Evolutionary conservation across 2,329 filamentous ascomycete genomes (phyloP).

Genomic region (Aciculosporium take): DNA sequence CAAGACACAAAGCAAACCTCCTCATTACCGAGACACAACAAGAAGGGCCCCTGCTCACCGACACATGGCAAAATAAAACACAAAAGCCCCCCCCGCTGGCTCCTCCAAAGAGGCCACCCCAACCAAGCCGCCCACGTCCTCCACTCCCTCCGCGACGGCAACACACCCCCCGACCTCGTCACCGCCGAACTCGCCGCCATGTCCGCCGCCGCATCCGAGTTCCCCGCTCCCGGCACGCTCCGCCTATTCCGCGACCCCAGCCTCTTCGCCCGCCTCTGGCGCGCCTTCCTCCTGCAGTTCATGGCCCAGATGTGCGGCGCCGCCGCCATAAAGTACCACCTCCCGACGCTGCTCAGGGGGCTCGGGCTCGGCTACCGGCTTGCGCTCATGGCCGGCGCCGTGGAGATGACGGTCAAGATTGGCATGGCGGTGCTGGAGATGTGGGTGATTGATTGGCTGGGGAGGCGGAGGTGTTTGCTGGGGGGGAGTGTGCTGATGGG

Average conservation of each 20-base stretch:
- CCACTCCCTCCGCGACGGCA: constrained; percentile 33
- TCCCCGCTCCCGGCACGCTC: constrained; percentile 13
- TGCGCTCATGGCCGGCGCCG: constrained; percentile 37
- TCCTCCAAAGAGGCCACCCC: constrained; percentile 33
- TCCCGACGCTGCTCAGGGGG: constrained; percentile 36
- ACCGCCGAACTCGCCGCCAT: constrained; percentile 33
- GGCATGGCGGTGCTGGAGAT: constrained; percentile 41
- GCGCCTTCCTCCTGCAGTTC: constrained; percentile 41
- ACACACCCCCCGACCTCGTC: constrained; percentile 21
- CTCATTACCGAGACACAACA: no score
- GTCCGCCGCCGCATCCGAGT: constrained; percentile 20
- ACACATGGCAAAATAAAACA: background rate
- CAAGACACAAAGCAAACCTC: no score
- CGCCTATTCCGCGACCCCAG: constrained; percentile 33
- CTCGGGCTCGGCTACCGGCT: constrained; percentile 33
- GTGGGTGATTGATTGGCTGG: constrained; percentile 39
- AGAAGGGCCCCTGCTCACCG: no score
- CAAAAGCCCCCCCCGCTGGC: constrained; percentile 32
- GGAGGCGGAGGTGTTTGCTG: constrained; percentile 33
- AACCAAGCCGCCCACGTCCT: constrained; percentile 30
- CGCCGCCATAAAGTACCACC: constrained; percentile 46
- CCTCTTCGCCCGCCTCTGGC: constrained; percentile 40
- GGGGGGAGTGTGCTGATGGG: constrained; percentile 38
- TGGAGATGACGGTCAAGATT: constrained; percentile 44
- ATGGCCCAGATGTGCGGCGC: constrained; percentile 47